A percentile compares a stretch with the other conserved stretches of the same genome.
Evolutionary conservation across 176 grass and related monocot genomes (phyloP).

Genomic region (Echinochloa phyllopogon): DNA sequence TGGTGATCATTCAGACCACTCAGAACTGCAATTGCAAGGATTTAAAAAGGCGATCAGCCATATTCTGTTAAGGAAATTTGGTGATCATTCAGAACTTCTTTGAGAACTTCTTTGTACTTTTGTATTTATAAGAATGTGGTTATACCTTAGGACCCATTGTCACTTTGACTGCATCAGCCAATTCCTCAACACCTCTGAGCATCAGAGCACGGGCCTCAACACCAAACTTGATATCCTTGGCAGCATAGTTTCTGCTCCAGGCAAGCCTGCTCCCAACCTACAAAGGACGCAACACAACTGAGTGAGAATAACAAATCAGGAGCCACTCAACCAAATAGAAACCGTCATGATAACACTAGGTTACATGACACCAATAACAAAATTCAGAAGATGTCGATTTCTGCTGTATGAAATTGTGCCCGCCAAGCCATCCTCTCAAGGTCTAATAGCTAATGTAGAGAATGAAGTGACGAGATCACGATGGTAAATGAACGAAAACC

Average conservation of each 20-base stretch:
- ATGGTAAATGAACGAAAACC: too few relatives aligned
- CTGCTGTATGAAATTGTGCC: too few relatives aligned
- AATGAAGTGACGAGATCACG: neutral
- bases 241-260: constrained; percentile 95
- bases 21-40: neutral
- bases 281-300: constrained; percentile 15
- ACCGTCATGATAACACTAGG: neutral
- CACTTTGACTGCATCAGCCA: constrained; percentile 96
- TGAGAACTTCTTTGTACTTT: neutral
- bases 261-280: constrained; percentile 87
- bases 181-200: constrained; percentile 90
- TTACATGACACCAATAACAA: neutral
- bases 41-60: neutral
- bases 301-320: neutral
- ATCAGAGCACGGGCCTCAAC: constrained; percentile 94
- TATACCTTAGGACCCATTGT: constrained; percentile 99
- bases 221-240: constrained; percentile 96
- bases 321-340: neutral
- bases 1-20: neutral
- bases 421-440: neutral
- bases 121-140: neutral
- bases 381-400: neutral
- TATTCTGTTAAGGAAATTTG: neutral
- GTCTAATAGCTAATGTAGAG: neutral
- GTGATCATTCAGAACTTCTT: neutral